A percentile compares a stretch with the other conserved stretches of the same genome.
Conservation (phyloP, 371 early-diverging fungal species). For the Saksenaea vasiformis region DNA sequence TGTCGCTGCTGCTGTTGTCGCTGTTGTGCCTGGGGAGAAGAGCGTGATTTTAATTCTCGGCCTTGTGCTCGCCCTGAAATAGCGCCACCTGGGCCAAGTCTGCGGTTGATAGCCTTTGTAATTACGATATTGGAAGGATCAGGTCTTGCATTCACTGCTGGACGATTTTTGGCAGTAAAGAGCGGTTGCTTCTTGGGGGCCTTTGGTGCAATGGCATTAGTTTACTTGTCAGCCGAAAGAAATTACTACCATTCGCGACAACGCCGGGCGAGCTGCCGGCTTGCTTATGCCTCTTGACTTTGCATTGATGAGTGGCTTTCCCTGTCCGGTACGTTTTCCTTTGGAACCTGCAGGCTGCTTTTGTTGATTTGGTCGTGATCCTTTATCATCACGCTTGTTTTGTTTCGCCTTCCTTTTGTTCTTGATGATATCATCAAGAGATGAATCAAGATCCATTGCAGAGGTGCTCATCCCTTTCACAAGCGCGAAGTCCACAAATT, state of each 20-base stretch:
- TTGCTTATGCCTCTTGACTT: not conserved
- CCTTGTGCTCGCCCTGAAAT: not conserved
- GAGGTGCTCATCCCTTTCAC: not conserved
- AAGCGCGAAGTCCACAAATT: too few species aligned
- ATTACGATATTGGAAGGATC: constrained; percentile 21
- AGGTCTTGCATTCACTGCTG: not conserved
- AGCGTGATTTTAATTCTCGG: not conserved
- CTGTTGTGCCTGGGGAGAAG: not conserved
- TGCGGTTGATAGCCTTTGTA: constrained; percentile 12
- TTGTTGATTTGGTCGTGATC: not conserved
- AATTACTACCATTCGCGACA: not conserved
- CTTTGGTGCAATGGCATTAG: not conserved
- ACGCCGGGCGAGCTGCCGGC: not conserved
- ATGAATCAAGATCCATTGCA: constrained; percentile 23
- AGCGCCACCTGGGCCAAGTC: not conserved
- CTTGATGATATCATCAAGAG: constrained; percentile 27
- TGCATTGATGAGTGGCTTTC: constrained; percentile 1
- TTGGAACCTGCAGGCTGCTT: not conserved
- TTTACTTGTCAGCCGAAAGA: not conserved
- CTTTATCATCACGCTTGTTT: not conserved
- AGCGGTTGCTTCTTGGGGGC: not conserved
- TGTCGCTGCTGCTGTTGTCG: not conserved
- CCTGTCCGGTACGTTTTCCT: not conserved
- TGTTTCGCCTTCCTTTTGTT: constrained; percentile 9
- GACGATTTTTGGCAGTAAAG: constrained; percentile 1